A percentile compares a stretch with the other conserved stretches of the same genome.
These are phyloP conservation scores for Exophiala calicioides DNA, from an alignment of 2,329 filamentous ascomycete genomes.

Conservation along the genomic window DNA sequence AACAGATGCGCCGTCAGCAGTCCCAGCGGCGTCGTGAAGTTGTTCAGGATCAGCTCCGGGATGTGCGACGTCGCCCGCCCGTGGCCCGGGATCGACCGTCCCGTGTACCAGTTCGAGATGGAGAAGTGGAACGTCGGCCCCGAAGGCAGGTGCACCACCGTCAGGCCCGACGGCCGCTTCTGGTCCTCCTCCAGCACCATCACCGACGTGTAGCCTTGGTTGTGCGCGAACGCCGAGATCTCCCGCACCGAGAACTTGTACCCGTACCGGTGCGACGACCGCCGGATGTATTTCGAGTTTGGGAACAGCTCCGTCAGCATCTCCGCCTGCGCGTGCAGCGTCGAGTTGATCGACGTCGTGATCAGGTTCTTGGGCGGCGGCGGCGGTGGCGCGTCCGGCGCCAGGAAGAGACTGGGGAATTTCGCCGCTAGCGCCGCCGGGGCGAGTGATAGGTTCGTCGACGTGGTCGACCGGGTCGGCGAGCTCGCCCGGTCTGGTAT, in stretches of 20 bases:
- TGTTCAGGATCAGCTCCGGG: constrained; percentile 87
- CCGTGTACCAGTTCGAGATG: constrained; percentile 87
- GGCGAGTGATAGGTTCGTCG: constrained; percentile 61
- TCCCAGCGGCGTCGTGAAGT: constrained; percentile 91
- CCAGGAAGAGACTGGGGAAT: constrained; percentile 59
- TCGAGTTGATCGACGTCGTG: constrained; percentile 87
- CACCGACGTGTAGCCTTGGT: constrained; percentile 79
- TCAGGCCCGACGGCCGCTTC: constrained; percentile 79
- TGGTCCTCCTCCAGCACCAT: constrained; percentile 85
- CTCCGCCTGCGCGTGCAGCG: constrained; percentile 78
- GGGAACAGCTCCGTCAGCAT: constrained; percentile 81
- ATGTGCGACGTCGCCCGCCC: constrained; percentile 87
- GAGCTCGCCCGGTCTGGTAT: constrained; percentile 55
- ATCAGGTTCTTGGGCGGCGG: constrained; percentile 80
- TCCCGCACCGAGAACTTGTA: constrained; percentile 92
- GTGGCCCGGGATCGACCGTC: constrained; percentile 83
- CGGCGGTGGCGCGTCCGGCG: constrained; percentile 42
- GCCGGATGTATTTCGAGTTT: constrained; percentile 75
- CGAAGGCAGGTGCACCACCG: constrained; percentile 77
- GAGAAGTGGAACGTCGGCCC: constrained; percentile 93
- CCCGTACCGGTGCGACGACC: constrained; percentile 77
- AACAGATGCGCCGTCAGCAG: constrained; percentile 85
- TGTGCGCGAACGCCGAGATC: constrained; percentile 80
- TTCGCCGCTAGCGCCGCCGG: constrained; percentile 62
- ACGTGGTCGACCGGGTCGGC: constrained; percentile 56